These are phyloP conservation scores for Agaricus blazei DNA, from an alignment of 768 basidiomycete genomes.

Conservation along the genomic window DNA sequence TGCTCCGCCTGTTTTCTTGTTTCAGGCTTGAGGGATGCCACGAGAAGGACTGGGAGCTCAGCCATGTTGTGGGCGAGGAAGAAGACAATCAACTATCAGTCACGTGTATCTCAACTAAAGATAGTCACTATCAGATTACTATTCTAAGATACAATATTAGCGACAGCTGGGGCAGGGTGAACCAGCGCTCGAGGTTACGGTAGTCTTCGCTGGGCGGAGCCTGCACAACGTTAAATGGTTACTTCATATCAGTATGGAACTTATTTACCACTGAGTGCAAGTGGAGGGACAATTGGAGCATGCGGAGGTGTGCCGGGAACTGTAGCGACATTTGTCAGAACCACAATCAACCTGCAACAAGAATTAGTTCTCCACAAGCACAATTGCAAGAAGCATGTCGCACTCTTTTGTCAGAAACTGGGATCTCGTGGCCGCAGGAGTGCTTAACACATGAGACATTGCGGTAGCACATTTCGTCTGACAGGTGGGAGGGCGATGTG, in stretches of 20 bases:
- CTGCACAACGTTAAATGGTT: constrained; percentile 9
- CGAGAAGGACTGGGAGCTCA: constrained; percentile 63
- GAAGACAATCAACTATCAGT: constrained; percentile 6
- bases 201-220: constrained; percentile 22
- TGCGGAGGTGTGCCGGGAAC: constrained; percentile 25
- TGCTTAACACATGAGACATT: constrained; percentile 30
- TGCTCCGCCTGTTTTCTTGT: constrained; percentile 81
- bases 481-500: background rate
- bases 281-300: constrained; percentile 32
- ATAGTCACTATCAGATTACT: background rate
- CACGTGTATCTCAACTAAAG: constrained; percentile 1
- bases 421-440: constrained; percentile 31
- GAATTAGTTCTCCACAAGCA: constrained; percentile 4
- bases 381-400: constrained; percentile 12
- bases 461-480: constrained; percentile 37
- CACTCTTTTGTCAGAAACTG: constrained; percentile 21
- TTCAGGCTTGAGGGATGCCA: constrained; percentile 63
- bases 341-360: constrained; percentile 36
- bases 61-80: constrained; percentile 39
- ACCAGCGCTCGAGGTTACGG: constrained; percentile 14
- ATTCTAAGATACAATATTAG: background rate
- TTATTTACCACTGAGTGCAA: constrained; percentile 32
- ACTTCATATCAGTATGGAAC: background rate
- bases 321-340: constrained; percentile 37
- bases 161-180: constrained; percentile 15